Evolutionary conservation across 768 basidiomycete species (phyloP).

Genomic region (Arthromyces matolae): DNA sequence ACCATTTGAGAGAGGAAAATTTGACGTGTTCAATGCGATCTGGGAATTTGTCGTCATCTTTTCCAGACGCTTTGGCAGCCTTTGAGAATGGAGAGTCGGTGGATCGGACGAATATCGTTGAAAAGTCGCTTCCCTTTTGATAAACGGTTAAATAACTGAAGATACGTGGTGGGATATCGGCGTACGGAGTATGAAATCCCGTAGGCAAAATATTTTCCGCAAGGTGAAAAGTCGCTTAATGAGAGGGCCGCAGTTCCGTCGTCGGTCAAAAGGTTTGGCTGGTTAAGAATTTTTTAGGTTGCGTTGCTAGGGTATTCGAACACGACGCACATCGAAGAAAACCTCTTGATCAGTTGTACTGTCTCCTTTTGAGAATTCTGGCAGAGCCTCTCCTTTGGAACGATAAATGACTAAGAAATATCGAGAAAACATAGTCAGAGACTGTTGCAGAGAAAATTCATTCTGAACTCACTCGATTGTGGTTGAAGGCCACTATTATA

Average conservation of each 20-base stretch:
- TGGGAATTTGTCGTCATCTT: constrained; percentile 48
- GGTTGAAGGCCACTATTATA: constrained; percentile 76
- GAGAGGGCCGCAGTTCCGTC: constrained; percentile 72
- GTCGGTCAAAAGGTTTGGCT: constrained; percentile 67
- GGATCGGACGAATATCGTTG: constrained; percentile 62
- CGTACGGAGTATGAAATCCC: constrained; percentile 66
- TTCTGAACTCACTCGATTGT: constrained; percentile 45
- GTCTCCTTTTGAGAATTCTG: constrained; percentile 45
- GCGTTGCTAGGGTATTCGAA: background rate
- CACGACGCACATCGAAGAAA: constrained; percentile 68
- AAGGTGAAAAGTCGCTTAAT: constrained; percentile 56
- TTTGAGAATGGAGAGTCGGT: constrained; percentile 55
- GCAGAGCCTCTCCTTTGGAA: constrained; percentile 49
- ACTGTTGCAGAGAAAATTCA: too few species aligned
- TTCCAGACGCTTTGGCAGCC: constrained; percentile 34
- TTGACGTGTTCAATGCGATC: constrained; percentile 77
- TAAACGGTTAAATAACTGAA: constrained; percentile 3
- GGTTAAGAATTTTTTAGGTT: background rate
- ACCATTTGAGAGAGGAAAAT: constrained; percentile 72
- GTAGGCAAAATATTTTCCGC: constrained; percentile 73
- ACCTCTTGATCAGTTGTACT: constrained; percentile 58
- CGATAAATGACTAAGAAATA: constrained; percentile 57
- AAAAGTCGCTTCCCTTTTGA: constrained; percentile 78
- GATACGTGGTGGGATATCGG: background rate
- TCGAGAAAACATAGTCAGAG: too few species aligned